phyloP scores from a whole-genome alignment of 352 stramenopile species.

The Globisporangium orthogonon region DNA sequence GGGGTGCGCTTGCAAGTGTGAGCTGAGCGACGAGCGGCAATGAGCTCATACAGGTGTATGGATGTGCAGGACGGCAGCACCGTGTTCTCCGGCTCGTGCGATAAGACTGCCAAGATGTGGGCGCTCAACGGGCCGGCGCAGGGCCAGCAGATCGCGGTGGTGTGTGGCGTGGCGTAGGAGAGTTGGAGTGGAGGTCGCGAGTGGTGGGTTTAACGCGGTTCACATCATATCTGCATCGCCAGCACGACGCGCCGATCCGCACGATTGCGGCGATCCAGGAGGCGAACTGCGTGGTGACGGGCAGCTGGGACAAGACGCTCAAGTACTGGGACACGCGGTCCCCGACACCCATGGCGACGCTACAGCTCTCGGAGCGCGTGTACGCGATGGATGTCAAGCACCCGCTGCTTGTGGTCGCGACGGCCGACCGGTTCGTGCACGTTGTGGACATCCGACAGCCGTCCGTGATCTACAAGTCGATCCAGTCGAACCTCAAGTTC shows the following conservation, averaged over 20 bases:
- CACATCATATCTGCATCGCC: constrained; percentile 4
- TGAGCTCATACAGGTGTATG: constrained; percentile 2
- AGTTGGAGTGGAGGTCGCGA: not conserved
- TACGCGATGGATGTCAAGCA: constrained; percentile 94
- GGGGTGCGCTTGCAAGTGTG: constrained; percentile 24
- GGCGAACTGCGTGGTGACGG: constrained; percentile 89
- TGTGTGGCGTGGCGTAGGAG: constrained; percentile 15
- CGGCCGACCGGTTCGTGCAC: constrained; percentile 86
- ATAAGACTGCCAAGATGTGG: constrained; percentile 97
- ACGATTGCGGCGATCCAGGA: constrained; percentile 80
- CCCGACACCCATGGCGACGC: constrained; percentile 78
- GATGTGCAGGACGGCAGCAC: constrained; percentile 81
- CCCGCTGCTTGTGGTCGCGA: constrained; percentile 92
- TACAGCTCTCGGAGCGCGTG: constrained; percentile 91
- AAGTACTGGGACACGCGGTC: constrained; percentile 96
- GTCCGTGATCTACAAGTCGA: constrained; percentile 84
- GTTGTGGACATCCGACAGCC: constrained; percentile 84
- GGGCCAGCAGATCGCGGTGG: constrained; percentile 73
- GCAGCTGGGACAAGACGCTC: constrained; percentile 93
- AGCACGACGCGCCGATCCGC: constrained; percentile 92
- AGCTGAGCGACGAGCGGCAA: too few species aligned
- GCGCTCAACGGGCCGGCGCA: constrained; percentile 68
- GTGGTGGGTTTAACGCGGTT: not conserved
- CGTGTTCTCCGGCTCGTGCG: constrained; percentile 90
- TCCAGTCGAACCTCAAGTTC: constrained; percentile 82